Evolutionary conservation across 306 rosid species (phyloP), one percentile per base, ranked within the genome.

Genomic region (Acacia melanoxylon): DNA sequence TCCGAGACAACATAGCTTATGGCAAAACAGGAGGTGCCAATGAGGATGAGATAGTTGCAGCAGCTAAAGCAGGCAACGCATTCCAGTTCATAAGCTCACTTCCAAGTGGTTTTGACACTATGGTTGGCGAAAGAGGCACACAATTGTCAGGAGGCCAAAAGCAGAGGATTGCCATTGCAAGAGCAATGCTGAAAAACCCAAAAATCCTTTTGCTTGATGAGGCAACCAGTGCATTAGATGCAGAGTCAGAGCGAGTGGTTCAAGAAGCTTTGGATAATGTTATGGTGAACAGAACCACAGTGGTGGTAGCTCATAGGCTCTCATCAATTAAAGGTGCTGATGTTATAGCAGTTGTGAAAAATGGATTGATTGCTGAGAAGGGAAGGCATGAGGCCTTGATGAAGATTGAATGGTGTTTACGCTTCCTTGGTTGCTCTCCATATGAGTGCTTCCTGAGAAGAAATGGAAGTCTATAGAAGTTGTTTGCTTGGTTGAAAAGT

Each of bases 121-220:
- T 82, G 0, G 98, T 95, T 7, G 99, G 97, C 2, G 98, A 95
- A 79, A 89, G 97, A 83, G 98, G 99, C 40, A 86, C 90, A 4
- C 99, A 93, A 54, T 19, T 95, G 2, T 95, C 99, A 0, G 99
- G 98, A 35, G 99, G 99, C 6, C 99, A 95, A 62, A 95, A 95
- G 80, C 99, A 93, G 40, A 86, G 99, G 44, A 93, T 95, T 12
- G 93, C 94, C 85, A 93, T 95, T 45, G 96, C 98, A 4, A 89
- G 98, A 80, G 98, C 96, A 58, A 90, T 93, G 29, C 81, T 95
- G 25, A 95, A 93, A 67, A 69, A 93, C 58, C 99, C 99, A 0
- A 93, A 83, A 80, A 90, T 95, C 27, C 92, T 95, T 20, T 71
- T 93, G 83, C 94, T 95, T 5, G 99, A 95, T 74, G 98, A 95